Evolutionary conservation across 305 asterid species (phyloP).

Genomic region (Rubia tinctorum): DNA sequence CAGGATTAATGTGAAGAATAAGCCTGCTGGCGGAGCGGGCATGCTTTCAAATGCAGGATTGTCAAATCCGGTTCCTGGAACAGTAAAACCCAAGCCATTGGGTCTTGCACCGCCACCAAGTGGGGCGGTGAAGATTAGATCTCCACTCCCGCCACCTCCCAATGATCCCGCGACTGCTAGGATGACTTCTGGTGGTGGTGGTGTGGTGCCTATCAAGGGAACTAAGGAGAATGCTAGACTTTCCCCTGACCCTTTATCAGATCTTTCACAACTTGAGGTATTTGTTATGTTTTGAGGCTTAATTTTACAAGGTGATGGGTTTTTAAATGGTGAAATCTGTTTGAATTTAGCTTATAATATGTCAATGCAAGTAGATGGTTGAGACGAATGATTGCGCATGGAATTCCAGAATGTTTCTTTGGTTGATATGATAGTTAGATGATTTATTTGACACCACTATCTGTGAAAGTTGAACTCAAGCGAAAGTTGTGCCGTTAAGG

Average conservation of each 20-base stretch:
- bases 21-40: slow-evolving; percentile 73
- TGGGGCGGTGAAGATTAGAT: slow-evolving; percentile 58
- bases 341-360: not conserved
- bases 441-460: not conserved
- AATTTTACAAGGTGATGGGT: not conserved
- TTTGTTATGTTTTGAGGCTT: slow-evolving; percentile 8
- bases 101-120: slow-evolving; percentile 84
- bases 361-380: not conserved
- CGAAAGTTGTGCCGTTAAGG: not conserved
- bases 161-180: slow-evolving; percentile 60
- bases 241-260: slow-evolving; percentile 52
- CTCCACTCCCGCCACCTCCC: slow-evolving; percentile 92
- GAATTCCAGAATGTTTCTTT: not conserved
- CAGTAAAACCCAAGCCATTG: slow-evolving; percentile 47
- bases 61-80: slow-evolving; percentile 43
- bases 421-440: not conserved
- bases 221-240: slow-evolving; percentile 40
- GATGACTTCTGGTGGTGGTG: slow-evolving; percentile 29
- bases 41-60: slow-evolving; percentile 86
- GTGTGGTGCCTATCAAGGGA: slow-evolving; percentile 29
- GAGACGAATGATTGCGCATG: not conserved
- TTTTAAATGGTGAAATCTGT: not conserved
- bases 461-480: not conserved
- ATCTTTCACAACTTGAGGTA: slow-evolving; percentile 83
- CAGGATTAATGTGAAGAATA: slow-evolving; percentile 77